These are phyloP conservation scores for Jaminaea rosea DNA, from an alignment of 1,284 basidiomycete genomes.

Conservation along the genomic window DNA sequence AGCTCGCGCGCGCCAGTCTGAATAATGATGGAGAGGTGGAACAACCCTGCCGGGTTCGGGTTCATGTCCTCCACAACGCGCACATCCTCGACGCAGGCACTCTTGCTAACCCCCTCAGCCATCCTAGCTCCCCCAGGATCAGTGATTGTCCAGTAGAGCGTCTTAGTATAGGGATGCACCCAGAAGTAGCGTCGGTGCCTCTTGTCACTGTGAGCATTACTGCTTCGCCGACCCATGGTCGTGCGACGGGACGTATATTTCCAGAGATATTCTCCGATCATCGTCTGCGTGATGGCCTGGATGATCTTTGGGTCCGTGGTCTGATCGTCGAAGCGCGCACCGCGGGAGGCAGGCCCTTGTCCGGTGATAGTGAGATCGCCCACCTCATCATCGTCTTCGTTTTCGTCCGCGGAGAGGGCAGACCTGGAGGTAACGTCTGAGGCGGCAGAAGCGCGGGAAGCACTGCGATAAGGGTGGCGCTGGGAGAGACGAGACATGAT, in stretches of 20 bases:
- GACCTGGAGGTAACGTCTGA: conserved; percentile 41
- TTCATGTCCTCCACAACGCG: conserved; percentile 83
- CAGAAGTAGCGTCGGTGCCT: conserved; percentile 96
- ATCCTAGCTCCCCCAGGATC: conserved; percentile 82
- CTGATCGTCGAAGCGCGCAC: conserved; percentile 2
- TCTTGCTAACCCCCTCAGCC: conserved; percentile 88
- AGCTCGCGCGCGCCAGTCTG: conserved; percentile 89
- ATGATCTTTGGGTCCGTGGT: conserved; percentile 50
- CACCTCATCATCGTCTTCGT: conserved; percentile 4
- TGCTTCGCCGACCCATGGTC: conserved; percentile 66
- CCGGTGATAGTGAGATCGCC: conserved; percentile 10
- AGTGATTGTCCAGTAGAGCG: conserved; percentile 88
- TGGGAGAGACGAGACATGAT: too few relatives aligned
- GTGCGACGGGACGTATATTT: conserved; percentile 95
- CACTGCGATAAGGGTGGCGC: too few relatives aligned
- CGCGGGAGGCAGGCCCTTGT: not conserved
- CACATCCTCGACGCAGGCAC: conserved; percentile 91
- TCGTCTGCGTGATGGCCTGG: conserved; percentile 96
- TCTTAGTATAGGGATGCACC: conserved; percentile 98
- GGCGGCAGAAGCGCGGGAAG: too few relatives aligned
- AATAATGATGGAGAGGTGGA: conserved; percentile 84
- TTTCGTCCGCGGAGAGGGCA: not conserved
- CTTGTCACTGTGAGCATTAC: conserved; percentile 80
- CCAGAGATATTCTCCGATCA: conserved; percentile 98
- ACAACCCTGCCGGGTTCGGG: conserved; percentile 81